phyloP scores from a whole-genome alignment of 257 asterid species.

The Solanum bulbocastanum region DNA sequence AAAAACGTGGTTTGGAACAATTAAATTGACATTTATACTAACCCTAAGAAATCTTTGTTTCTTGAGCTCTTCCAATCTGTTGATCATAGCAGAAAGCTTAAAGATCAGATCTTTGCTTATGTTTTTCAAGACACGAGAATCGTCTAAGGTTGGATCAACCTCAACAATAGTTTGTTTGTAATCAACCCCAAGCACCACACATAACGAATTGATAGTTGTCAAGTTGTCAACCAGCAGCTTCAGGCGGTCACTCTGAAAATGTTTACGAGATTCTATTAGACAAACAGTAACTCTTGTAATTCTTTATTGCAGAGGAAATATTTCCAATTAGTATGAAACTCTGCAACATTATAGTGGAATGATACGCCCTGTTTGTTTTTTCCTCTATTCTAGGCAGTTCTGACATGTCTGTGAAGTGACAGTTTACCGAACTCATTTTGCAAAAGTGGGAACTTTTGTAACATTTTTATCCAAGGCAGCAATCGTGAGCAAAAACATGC shows the following conservation, averaged over 20 bases:
- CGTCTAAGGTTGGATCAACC: constrained; percentile 58
- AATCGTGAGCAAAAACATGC: neutral
- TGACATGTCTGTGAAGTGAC: neutral
- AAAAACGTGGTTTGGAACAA: neutral
- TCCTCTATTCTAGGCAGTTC: neutral
- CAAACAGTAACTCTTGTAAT: neutral
- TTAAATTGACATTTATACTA: neutral
- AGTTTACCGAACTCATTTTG: neutral
- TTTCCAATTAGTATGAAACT: neutral
- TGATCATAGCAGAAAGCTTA: constrained; percentile 35
- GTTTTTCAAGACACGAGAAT: constrained; percentile 28
- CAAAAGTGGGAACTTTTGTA: neutral
- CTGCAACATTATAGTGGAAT: neutral
- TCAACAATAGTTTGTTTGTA: constrained; percentile 37
- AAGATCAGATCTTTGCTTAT: constrained; percentile 44
- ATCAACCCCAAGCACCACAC: constrained; percentile 74
- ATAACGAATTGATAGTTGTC: constrained; percentile 38
- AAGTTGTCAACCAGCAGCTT: constrained; percentile 50
- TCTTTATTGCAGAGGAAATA: neutral
- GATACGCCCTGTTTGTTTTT: neutral
- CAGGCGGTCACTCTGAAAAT: constrained; percentile 50
- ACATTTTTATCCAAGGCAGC: neutral
- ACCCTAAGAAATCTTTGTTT: constrained; percentile 67
- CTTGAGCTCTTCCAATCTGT: constrained; percentile 46
- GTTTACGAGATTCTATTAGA: neutral